A percentile compares a stretch with the other conserved stretches of the same genome.
phyloP scores from a whole-genome alignment of 306 rosid species.

The Cucumis cinereus region DNA sequence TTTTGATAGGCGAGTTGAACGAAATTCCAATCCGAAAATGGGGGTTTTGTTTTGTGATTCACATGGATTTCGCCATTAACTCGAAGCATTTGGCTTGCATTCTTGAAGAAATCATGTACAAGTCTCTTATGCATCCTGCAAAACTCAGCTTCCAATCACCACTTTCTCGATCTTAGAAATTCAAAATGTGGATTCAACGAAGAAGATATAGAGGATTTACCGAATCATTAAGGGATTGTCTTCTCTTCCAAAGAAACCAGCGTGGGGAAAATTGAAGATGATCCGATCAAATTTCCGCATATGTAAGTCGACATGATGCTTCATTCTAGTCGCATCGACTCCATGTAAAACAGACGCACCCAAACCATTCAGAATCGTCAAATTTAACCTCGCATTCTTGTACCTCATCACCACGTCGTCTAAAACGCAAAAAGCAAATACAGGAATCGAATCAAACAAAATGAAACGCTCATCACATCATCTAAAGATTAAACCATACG shows the following conservation, averaged over 20 bases:
- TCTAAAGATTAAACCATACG: too few relatives aligned
- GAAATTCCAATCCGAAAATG: slow-evolving; percentile 23
- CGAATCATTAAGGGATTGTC: slow-evolving; percentile 1
- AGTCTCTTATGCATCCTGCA: slow-evolving; percentile 39
- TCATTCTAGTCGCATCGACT: slow-evolving; percentile 53
- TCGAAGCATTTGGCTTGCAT: slow-evolving; percentile 37
- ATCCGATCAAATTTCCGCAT: slow-evolving; percentile 26
- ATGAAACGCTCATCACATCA: background rate
- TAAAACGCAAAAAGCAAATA: background rate
- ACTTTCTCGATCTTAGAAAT: background rate
- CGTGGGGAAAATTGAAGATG: slow-evolving; percentile 58
- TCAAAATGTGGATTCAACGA: background rate
- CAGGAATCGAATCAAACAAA: background rate
- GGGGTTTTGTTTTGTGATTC: slow-evolving; percentile 36
- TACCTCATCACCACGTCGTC: background rate
- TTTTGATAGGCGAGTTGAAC: slow-evolving; percentile 18
- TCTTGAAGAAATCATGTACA: slow-evolving; percentile 32
- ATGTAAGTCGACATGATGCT: background rate
- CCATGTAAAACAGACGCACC: background rate
- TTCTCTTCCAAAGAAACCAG: slow-evolving; percentile 37
- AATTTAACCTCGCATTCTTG: background rate
- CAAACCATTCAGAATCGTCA: background rate
- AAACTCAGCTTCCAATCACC: background rate
- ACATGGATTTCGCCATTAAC: slow-evolving; percentile 45
- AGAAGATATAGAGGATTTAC: slow-evolving; percentile 17